Evolutionary conservation across 345 rosid genomes (phyloP), one percentile per base, ranked within the genome.

Genomic region (Populus simonii): DNA sequence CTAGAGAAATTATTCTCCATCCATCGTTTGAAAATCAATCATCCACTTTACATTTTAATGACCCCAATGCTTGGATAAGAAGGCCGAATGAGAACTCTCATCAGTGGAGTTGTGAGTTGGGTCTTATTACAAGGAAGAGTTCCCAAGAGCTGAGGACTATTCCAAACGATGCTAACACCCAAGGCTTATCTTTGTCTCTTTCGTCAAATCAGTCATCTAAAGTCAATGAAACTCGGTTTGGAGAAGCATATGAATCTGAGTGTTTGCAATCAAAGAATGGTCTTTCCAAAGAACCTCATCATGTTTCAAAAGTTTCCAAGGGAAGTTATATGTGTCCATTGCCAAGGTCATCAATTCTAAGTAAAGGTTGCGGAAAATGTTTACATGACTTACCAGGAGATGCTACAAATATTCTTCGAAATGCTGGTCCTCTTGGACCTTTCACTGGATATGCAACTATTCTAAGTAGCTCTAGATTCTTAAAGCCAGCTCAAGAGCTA

Each of bases 361-460:
- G 80, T 68, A 85, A 75, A 78, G 39, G 57, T 63, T 39, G 75
- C 18, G 86, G 86, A 62, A 87, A 87, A 61, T 72, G 86, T 27
- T 66, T 79, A 20, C 74, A 80, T 5, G 84, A 84, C 5, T 22
- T 75, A 0, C 75, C 29, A 3, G 89, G 83, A 38, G 45, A 83
- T 15, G 77, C 89, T 38, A 66, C 70, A 31, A 33, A 47, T 69
- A 43, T 57, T 78, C 75, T 79, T 27, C 76, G 84, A 55, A 83
- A 77, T 9, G 70, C 85, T 0, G 90, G 89, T 16, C 93, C 92
- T 71, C 91, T 91, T 8, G 96, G 93, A 38, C 96, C 96, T 0
- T 91, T 91, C 80, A 91, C 89, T 0, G 96, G 96, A 25, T 91
- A 90, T 66, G 90, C 96, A 20, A 84, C 89, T 8, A 86, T 89